These are phyloP conservation scores for Caryopteris hybrid DNA, from an alignment of 305 asterid species.

Conservation along the genomic window DNA sequence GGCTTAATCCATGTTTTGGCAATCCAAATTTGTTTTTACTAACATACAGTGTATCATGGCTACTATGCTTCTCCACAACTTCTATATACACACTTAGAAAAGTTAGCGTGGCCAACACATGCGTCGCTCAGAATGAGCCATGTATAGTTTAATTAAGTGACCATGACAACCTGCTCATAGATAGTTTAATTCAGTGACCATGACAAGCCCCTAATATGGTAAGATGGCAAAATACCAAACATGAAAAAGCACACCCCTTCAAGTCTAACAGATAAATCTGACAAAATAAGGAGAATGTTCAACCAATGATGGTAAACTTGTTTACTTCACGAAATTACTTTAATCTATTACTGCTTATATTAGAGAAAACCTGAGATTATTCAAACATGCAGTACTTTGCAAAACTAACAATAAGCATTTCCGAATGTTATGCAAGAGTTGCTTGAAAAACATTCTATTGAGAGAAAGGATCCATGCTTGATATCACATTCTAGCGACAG, in stretches of 20 bases:
- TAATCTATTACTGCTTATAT: neutral
- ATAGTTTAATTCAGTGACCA: neutral
- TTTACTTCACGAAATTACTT: neutral
- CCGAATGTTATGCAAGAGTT: neutral
- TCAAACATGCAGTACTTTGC: neutral
- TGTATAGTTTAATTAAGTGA: too few species aligned
- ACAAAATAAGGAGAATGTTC: neutral
- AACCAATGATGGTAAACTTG: neutral
- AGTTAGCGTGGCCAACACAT: neutral
- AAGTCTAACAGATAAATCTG: neutral
- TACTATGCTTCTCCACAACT: neutral
- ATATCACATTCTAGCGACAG: neutral
- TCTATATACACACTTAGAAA: neutral
- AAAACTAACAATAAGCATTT: neutral
- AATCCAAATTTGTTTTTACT: neutral
- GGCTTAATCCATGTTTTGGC: neutral
- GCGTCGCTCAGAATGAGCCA: neutral
- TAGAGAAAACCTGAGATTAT: neutral
- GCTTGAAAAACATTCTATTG: neutral
- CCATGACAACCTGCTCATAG: too few species aligned
- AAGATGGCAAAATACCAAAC: neutral
- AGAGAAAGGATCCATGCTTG: neutral
- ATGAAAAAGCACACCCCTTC: neutral
- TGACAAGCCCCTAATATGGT: neutral
- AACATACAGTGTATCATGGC: neutral